These are phyloP conservation scores for Acanthochlamys bracteata DNA, from an alignment of 106 monocot species.

Conservation along the genomic window DNA sequence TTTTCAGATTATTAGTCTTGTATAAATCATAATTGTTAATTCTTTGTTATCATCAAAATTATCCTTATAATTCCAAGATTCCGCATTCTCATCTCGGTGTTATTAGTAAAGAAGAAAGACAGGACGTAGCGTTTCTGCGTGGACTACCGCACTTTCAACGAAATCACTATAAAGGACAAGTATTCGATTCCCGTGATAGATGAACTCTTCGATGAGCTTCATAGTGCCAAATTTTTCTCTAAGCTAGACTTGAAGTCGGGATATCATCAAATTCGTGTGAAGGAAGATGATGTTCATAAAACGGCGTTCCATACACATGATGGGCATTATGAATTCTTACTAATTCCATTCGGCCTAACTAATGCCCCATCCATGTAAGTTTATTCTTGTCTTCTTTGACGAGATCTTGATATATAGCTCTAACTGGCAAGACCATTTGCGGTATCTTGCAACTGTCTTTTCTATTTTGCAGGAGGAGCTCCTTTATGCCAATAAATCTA, in stretches of 20 bases:
- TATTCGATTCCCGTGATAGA: not conserved
- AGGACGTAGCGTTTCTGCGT: not conserved
- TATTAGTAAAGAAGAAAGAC: not conserved
- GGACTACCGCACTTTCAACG: not conserved
- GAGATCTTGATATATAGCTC: not conserved
- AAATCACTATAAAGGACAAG: not conserved
- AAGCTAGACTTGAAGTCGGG: slow-evolving; percentile 1
- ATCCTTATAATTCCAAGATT: no score
- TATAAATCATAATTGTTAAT: no score
- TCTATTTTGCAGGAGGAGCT: not conserved
- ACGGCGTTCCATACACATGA: not conserved
- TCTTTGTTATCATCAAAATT: no score
- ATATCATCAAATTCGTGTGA: not conserved
- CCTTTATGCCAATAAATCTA: not conserved
- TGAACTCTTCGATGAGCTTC: slow-evolving; percentile 1
- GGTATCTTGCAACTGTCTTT: not conserved
- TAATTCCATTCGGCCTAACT: not conserved
- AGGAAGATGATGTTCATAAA: not conserved
- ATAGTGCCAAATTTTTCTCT: not conserved
- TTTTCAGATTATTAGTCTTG: no score
- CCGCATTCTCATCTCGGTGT: not conserved
- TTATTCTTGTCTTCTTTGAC: not conserved
- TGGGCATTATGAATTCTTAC: not conserved
- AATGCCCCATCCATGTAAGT: not conserved
- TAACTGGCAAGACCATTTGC: not conserved